A percentile compares a stretch with the other conserved stretches of the same genome.
Evolutionary conservation across 495 filamentous ascomycete genomes (phyloP).

Genomic region (Melanomma pulvis-pyrius): DNA sequence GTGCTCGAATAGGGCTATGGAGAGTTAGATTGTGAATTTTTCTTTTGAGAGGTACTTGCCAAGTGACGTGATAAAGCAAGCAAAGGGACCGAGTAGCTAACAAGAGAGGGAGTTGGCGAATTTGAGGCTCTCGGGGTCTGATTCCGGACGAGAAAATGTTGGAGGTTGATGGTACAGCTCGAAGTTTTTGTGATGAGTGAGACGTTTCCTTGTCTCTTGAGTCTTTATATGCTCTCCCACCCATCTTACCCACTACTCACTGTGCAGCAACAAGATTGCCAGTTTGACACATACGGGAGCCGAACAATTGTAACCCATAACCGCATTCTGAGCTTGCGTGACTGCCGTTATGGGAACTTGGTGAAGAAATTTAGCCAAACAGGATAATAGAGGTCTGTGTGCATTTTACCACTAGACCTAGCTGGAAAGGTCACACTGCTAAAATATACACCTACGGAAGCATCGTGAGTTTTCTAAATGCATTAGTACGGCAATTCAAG

Average conservation of each 20-base stretch:
- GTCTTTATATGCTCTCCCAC: slow-evolving; percentile 25
- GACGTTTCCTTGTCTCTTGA: slow-evolving; percentile 10
- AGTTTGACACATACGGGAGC: not conserved
- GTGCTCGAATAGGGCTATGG: not conserved
- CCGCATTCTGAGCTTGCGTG: slow-evolving; percentile 13
- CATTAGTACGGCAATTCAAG: not conserved
- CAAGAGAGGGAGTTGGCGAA: not conserved
- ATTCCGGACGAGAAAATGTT: not conserved
- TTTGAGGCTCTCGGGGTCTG: not conserved
- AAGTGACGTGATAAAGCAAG: too few relatives aligned
- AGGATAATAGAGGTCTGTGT: slow-evolving; percentile 2
- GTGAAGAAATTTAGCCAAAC: slow-evolving; percentile 9
- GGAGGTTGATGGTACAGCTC: too few relatives aligned
- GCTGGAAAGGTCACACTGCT: slow-evolving; percentile 1
- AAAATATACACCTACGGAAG: not conserved
- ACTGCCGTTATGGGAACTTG: slow-evolving; percentile 25
- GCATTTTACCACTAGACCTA: not conserved
- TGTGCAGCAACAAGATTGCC: not conserved
- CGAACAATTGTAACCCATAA: slow-evolving; percentile 15
- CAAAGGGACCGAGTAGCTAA: not conserved
- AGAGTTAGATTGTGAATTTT: not conserved
- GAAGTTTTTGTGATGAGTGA: slow-evolving; percentile 12
- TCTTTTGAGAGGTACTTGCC: too few relatives aligned
- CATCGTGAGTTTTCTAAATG: not conserved
- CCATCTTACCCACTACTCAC: not conserved